Evolutionary conservation across 2,329 filamentous ascomycete genomes (phyloP).

Genomic region (Gnomoniopsis sp.): DNA sequence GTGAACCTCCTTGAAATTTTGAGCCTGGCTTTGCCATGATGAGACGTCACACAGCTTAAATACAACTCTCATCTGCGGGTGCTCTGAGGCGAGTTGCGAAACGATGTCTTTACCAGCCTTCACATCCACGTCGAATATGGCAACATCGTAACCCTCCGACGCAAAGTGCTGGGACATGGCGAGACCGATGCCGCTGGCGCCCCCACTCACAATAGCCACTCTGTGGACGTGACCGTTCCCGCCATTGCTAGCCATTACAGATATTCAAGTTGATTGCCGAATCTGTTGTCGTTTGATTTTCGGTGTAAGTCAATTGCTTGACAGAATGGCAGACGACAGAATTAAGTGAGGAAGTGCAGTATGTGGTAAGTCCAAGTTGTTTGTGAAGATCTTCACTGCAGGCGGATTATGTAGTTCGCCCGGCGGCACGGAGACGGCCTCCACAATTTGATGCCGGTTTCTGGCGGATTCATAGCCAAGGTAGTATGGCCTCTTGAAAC

Average conservation of each 20-base stretch:
- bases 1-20: constrained; percentile 26
- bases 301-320: too few species aligned
- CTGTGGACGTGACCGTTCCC: constrained; percentile 6
- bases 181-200: constrained; percentile 33
- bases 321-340: too few species aligned
- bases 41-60: constrained; percentile 35
- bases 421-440: too few species aligned
- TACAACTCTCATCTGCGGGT: constrained; percentile 22
- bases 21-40: constrained; percentile 32
- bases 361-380: too few species aligned
- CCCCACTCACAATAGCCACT: constrained; percentile 32
- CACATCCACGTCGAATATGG: constrained; percentile 32
- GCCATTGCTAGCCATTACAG: background rate
- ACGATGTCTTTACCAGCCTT: constrained; percentile 24
- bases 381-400: too few species aligned
- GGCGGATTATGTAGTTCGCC: too few species aligned
- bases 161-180: constrained; percentile 33
- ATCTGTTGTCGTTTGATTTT: too few species aligned
- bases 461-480: too few species aligned
- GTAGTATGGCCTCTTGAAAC: too few species aligned
- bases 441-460: too few species aligned
- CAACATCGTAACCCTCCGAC: constrained; percentile 28
- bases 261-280: background rate
- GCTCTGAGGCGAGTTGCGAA: constrained; percentile 24
- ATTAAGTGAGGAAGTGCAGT: too few species aligned